phyloP scores from a whole-genome alignment of 257 asterid species.

The Cordia subcordata region DNA sequence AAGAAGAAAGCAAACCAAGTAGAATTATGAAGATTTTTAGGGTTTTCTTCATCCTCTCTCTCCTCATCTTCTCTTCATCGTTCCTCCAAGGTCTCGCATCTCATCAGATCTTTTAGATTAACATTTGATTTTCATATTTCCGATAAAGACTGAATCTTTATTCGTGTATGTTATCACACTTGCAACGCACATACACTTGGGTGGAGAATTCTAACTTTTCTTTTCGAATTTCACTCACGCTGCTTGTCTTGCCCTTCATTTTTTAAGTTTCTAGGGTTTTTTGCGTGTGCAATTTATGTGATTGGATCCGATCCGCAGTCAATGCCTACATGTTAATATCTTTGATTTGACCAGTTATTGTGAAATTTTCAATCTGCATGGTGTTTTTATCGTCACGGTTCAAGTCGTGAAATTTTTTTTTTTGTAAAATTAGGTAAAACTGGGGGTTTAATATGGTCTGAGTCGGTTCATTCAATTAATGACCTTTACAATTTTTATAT shows the following conservation, averaged over 20 bases:
- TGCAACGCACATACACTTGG: too few relatives aligned
- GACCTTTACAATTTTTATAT: too few relatives aligned
- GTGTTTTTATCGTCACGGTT: background rate
- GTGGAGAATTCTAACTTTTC: too few relatives aligned
- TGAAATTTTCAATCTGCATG: background rate
- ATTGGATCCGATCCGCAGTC: background rate
- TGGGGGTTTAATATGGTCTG: too few relatives aligned
- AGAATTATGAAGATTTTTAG: conserved; percentile 47
- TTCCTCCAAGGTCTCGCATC: conserved; percentile 58
- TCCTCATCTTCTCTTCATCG: conserved; percentile 65
- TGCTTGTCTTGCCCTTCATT: background rate
- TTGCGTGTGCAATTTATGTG: background rate
- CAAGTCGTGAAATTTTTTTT: too few relatives aligned
- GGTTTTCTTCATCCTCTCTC: conserved; percentile 54
- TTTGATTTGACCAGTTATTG: too few relatives aligned
- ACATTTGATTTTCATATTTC: conserved; percentile 5
- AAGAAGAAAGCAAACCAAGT: background rate
- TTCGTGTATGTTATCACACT: background rate
- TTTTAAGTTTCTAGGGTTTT: background rate
- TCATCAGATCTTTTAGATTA: conserved; percentile 17
- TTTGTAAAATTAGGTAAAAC: too few relatives aligned
- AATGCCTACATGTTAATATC: too few relatives aligned
- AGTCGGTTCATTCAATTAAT: too few relatives aligned
- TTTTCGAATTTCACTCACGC: background rate
- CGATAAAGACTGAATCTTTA: background rate